Base-by-base conservation (phyloP, 108 stramenopile genomes). In the Nitzschia inconspicua region DNA sequence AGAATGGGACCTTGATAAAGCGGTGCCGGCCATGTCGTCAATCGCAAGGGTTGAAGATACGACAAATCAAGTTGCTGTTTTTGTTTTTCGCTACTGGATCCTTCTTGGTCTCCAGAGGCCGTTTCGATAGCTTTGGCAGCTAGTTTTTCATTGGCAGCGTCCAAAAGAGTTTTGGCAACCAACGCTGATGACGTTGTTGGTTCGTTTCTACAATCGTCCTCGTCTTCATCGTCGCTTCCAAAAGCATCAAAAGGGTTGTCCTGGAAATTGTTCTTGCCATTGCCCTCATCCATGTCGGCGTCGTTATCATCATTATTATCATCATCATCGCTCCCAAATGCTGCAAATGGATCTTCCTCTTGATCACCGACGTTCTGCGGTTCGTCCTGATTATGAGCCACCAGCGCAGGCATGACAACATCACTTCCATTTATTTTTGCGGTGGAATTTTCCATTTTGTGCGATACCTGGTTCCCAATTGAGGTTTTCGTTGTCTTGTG, bases 1-100 rank as follows among this genome's bases (percentile, higher is more conserved):
- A 57, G 8, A 14, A 80, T 70, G 1, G 84, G 73, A 2, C 78
- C 79, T 31, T 85, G 44, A 52, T 82, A 91, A 19, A 77, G 55
- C 3, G 89, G 89, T 6, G 22, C 19, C 1, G 63, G 63, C 75
- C 75, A 76, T 23, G 42, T 2, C 14, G 29, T 26, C 9, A 64
- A 14, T 23, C 66, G 26, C 30, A 64, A 25, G 25, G 8, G 13
- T 36, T 51, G 30, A 19, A 72, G 30, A 11, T 57, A 47, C 5
- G 70, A 72, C 26, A 70, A 40, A 51, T 72, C 70, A 11, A 27
- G 2, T 10, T 23, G 26, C 30, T 39, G 18, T 16, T 64, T 9
- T 24, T 62, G 25, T 34, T 39, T 9, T 26, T 13, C 13, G 19
- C 41, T 66, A n/a, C 28, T 29, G 55, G 13, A 1, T 0, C 19